Conservation (phyloP, 805 yeast species). For the Teunomyces funiuensis region DNA sequence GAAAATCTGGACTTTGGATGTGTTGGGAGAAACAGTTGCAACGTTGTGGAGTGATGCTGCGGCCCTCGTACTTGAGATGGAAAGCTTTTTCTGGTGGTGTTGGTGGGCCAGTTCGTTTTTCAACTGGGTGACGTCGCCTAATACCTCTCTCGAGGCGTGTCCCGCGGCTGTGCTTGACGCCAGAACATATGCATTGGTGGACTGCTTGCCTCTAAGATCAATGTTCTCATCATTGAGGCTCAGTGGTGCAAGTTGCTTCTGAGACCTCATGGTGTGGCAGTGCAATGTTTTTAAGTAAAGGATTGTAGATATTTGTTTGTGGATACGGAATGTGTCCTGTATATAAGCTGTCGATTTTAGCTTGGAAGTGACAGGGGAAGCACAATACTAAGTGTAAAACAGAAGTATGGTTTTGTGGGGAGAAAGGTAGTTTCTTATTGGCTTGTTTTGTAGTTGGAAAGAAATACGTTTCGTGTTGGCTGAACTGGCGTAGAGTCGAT, state of each 20-base stretch:
- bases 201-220: slow-evolving; percentile 3
- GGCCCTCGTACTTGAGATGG: slow-evolving; percentile 1
- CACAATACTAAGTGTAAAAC: too few species aligned
- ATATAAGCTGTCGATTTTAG: neutral
- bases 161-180: neutral
- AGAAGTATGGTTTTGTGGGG: too few species aligned
- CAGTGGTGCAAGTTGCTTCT: slow-evolving; percentile 7
- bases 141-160: slow-evolving; percentile 24
- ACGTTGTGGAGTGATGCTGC: neutral
- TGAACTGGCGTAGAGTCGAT: too few species aligned
- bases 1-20: slow-evolving; percentile 17
- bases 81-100: slow-evolving; percentile 3
- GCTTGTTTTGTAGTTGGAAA: too few species aligned
- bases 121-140: slow-evolving; percentile 28
- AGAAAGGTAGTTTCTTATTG: neutral
- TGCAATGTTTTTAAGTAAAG: neutral
- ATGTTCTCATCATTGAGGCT: slow-evolving; percentile 7
- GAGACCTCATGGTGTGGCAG: slow-evolving; percentile 6
- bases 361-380: too few species aligned
- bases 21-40: slow-evolving; percentile 6
- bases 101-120: slow-evolving; percentile 21
- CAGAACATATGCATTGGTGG: neutral
- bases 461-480: too few species aligned
- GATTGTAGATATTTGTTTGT: slow-evolving; percentile 2
- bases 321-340: slow-evolving; percentile 1